Evolutionary conservation across 495 filamentous ascomycete genomes (phyloP).

Genomic region (Aspergillus diversus): DNA sequence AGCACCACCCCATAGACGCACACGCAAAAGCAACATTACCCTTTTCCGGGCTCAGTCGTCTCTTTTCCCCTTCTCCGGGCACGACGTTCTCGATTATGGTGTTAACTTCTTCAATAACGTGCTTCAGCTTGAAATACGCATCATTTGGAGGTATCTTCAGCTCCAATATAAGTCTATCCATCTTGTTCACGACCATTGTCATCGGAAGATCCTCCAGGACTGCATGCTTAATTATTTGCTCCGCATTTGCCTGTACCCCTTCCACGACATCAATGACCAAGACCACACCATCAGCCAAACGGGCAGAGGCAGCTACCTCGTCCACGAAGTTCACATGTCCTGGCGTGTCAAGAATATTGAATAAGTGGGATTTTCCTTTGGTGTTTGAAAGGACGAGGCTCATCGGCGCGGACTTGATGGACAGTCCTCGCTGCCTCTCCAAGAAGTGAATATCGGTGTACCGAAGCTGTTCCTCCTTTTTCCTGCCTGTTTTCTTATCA

Average conservation of each 20-base stretch:
- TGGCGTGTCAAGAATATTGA: conserved; percentile 95
- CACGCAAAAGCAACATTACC: conserved; percentile 96
- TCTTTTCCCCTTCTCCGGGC: conserved; percentile 78
- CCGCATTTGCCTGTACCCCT: conserved; percentile 93
- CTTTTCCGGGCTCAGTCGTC: conserved; percentile 90
- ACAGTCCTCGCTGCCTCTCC: conserved; percentile 88
- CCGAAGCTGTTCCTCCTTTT: conserved; percentile 85
- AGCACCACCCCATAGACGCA: conserved; percentile 93
- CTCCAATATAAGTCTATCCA: conserved; percentile 93
- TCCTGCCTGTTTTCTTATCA: conserved; percentile 78
- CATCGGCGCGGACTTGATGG: conserved; percentile 94
- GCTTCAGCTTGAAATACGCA: conserved; percentile 98
- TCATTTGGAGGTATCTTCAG: conserved; percentile 93
- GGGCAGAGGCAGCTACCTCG: conserved; percentile 85
- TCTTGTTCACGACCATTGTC: conserved; percentile 91
- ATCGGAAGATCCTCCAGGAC: conserved; percentile 88
- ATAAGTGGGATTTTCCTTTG: conserved; percentile 90
- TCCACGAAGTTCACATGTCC: conserved; percentile 99
- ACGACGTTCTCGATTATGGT: conserved; percentile 87
- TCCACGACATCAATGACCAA: conserved; percentile 97
- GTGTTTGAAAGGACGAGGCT: conserved; percentile 85
- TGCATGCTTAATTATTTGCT: conserved; percentile 95
- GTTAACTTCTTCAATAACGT: conserved; percentile 97
- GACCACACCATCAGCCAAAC: conserved; percentile 88
- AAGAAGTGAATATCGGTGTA: conserved; percentile 92